Evolutionary conservation across 1,284 basidiomycete genomes (phyloP), one percentile per base, ranked within the genome.

Genomic region (Violaceomyces palustris): DNA sequence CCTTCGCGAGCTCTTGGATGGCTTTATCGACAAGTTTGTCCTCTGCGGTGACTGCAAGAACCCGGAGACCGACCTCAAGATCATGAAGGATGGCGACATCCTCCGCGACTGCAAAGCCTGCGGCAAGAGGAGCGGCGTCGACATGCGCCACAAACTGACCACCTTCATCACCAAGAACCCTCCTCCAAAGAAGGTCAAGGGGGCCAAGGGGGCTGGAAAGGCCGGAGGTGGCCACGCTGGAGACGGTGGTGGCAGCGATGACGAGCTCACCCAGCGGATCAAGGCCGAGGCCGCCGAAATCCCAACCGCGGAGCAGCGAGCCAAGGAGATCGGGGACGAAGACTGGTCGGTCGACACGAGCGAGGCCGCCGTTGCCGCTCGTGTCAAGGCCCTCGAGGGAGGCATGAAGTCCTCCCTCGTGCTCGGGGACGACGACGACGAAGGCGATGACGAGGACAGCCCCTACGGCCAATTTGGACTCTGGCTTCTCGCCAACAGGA

Each of bases 141-240:
- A 98, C 75, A 97, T 96, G 90, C 81, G 90, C 35, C 93, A 98
- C 80, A 96, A 92, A 78, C 81, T 99, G 50, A 86, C 86, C 34
- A 92, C 92, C 3, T 98, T 88, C 78, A 97, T 99, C 74, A 71
- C 94, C 71, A 97, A 94, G 79, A 98, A 99, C 76, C 94, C 94
- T 34, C 93, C 79, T 29, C 77, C 91, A 58, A 77, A 76, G 58
- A 84, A 84, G 74, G 60, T 51, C 38, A 73, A 73, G 56, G 70
- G 70, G n/a, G 47, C 54, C 35, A 72, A 73, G 48, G 65, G 67
- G 8, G 63, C 67, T 25, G 66, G 69, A 6, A 75, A 74, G 45
- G 42, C 67, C 3, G 62, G 81, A 30, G 88, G 87, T 78, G 89
- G 87, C 76, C 68, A 64, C 14, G 69, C 61, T 21, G 66, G 57